These are phyloP conservation scores for Epichloe elymi DNA, from an alignment of 2,329 filamentous ascomycete species.

Conservation along the genomic window DNA sequence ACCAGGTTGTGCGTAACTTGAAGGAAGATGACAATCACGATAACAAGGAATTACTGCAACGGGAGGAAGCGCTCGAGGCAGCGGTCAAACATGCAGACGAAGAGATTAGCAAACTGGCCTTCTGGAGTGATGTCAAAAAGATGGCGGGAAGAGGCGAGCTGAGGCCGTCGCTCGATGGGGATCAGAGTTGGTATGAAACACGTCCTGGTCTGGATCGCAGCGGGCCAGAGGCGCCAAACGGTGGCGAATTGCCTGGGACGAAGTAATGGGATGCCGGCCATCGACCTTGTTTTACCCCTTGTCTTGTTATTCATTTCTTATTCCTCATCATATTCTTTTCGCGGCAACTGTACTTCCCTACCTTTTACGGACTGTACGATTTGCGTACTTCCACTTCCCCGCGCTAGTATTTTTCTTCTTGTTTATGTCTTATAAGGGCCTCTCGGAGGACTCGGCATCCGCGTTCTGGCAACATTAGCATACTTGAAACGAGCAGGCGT, in stretches of 20 bases:
- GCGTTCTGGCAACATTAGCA: background rate
- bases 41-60: slow-evolving; percentile 20
- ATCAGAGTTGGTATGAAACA: slow-evolving; percentile 22
- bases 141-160: slow-evolving; percentile 44
- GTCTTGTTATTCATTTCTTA: background rate
- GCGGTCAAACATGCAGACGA: slow-evolving; percentile 66
- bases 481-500: slow-evolving; percentile 1
- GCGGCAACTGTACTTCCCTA: background rate
- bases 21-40: slow-evolving; percentile 26
- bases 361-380: background rate
- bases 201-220: slow-evolving; percentile 43
- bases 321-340: background rate
- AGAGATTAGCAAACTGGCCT: slow-evolving; percentile 69
- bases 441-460: background rate
- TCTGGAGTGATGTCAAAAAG: slow-evolving; percentile 73
- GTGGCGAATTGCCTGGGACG: slow-evolving; percentile 6
- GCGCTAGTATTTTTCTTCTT: background rate
- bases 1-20: slow-evolving; percentile 25
- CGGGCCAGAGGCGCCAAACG: slow-evolving; percentile 28
- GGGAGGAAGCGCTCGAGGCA: slow-evolving; percentile 55
- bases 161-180: slow-evolving; percentile 27
- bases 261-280: background rate
- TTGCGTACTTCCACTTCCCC: background rate
- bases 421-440: background rate
- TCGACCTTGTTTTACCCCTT: background rate